phyloP scores from a whole-genome alignment of 83 land plant species.

The Larix sibirica region DNA sequence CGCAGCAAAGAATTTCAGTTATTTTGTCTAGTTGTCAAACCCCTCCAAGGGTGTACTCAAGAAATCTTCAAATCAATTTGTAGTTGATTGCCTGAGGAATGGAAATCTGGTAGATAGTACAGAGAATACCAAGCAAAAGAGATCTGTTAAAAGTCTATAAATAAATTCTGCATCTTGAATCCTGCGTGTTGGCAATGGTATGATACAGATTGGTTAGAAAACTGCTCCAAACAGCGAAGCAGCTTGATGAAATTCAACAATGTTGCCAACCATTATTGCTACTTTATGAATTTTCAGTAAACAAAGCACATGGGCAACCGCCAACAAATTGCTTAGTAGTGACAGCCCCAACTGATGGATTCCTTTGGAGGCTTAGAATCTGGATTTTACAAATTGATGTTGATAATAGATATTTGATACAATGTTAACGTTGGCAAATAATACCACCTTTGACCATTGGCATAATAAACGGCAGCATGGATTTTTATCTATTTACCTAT shows the following conservation, averaged over 20 bases:
- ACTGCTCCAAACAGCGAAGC: not conserved
- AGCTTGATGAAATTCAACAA: slow-evolving; percentile 13
- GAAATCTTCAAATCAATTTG: no score
- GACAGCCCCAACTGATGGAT: not conserved
- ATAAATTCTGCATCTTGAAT: not conserved
- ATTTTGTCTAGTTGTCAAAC: no score
- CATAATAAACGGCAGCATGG: not conserved
- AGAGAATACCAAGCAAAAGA: not conserved
- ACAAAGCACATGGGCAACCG: not conserved
- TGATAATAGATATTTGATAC: not conserved
- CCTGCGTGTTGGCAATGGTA: not conserved
- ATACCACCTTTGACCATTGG: not conserved
- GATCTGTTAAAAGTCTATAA: not conserved
- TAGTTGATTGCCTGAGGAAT: no score
- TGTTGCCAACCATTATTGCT: not conserved
- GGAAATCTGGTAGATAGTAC: not conserved
- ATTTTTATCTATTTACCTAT: not conserved
- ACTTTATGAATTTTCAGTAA: slow-evolving; percentile 3
- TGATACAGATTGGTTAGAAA: not conserved
- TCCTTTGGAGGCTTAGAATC: not conserved
- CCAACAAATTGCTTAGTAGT: slow-evolving; percentile 2
- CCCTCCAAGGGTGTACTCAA: no score
- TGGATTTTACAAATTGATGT: slow-evolving; percentile 2
- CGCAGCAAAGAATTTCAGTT: no score
- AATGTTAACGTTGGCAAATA: not conserved